A percentile compares a stretch with the other conserved stretches of the same genome.
These are phyloP conservation scores for Hydrangea macrophylla DNA, from an alignment of 148 eudicot genomes.

Conservation along the genomic window DNA sequence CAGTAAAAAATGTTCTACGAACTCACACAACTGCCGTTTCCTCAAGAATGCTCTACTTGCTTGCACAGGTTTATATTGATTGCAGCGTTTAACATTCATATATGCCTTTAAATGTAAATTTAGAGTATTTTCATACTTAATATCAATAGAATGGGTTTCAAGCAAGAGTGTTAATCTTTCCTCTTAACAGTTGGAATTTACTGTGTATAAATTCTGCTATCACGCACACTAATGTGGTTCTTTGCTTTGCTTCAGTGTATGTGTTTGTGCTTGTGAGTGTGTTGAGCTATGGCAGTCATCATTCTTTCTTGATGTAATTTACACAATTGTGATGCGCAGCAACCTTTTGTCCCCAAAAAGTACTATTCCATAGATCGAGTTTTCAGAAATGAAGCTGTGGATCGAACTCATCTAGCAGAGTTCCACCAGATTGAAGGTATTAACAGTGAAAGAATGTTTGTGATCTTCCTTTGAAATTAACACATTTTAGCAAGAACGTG, in stretches of 20 bases:
- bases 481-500: too few relatives aligned
- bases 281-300: not conserved
- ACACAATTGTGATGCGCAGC: conserved; percentile 22
- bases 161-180: not conserved
- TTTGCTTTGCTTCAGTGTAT: not conserved
- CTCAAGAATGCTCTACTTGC: conserved; percentile 72
- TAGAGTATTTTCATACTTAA: too few relatives aligned
- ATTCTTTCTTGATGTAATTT: not conserved
- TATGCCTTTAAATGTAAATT: conserved; percentile 13
- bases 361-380: conserved; percentile 93
- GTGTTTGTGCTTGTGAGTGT: not conserved
- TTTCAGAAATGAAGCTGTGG: conserved; percentile 98
- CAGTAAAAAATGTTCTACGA: conserved; percentile 64
- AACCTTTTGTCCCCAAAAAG: conserved; percentile 67
- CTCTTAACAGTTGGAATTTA: not conserved
- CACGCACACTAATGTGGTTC: not conserved
- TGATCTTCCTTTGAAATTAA: too few relatives aligned
- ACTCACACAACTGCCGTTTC: conserved; percentile 92
- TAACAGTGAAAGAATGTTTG: not conserved
- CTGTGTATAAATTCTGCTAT: too few relatives aligned
- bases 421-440: conserved; percentile 98
- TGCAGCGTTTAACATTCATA: not conserved
- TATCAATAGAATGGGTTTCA: too few relatives aligned
- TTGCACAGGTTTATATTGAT: conserved; percentile 50
- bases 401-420: conserved; percentile 94